These are phyloP conservation scores for Exserohilum turcica DNA, from an alignment of 2,329 filamentous ascomycete species.

Conservation along the genomic window DNA sequence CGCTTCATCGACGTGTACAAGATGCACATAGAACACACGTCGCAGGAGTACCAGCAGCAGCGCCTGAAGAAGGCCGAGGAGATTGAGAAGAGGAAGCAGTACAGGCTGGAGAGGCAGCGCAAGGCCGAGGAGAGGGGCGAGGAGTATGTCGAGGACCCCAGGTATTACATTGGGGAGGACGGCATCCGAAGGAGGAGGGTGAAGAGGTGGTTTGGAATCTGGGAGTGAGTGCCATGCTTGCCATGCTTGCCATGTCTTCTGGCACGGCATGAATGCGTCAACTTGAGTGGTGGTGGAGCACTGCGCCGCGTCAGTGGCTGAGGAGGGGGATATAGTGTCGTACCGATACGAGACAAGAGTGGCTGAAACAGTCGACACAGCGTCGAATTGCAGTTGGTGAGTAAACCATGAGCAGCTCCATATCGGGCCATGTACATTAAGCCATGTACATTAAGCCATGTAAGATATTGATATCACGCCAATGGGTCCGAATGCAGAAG, in stretches of 20 bases:
- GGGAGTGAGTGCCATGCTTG: constrained; percentile 49
- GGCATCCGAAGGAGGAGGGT: constrained; percentile 59
- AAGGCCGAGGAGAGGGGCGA: constrained; percentile 43
- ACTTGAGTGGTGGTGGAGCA: background rate
- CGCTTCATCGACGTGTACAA: constrained; percentile 74
- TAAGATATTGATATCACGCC: background rate
- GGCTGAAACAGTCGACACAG: background rate
- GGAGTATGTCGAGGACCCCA: constrained; percentile 45
- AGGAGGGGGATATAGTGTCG: background rate
- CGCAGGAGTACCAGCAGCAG: constrained; percentile 70
- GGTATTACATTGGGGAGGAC: constrained; percentile 46
- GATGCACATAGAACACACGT: constrained; percentile 75
- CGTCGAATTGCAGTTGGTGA: background rate
- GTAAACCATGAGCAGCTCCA: background rate
- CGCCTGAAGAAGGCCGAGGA: constrained; percentile 79
- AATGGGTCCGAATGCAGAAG: background rate
- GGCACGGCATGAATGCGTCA: background rate
- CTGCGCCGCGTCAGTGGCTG: background rate
- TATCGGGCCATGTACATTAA: constrained; percentile 3
- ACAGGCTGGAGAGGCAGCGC: constrained; percentile 64
- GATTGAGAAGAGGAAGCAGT: constrained; percentile 82
- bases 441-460: constrained; percentile 4
- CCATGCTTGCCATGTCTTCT: background rate
- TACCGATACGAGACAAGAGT: background rate
- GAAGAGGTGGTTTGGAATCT: constrained; percentile 87